Conservation (phyloP, 208 protist species). For the Wallacemonas sp. region DNA sequence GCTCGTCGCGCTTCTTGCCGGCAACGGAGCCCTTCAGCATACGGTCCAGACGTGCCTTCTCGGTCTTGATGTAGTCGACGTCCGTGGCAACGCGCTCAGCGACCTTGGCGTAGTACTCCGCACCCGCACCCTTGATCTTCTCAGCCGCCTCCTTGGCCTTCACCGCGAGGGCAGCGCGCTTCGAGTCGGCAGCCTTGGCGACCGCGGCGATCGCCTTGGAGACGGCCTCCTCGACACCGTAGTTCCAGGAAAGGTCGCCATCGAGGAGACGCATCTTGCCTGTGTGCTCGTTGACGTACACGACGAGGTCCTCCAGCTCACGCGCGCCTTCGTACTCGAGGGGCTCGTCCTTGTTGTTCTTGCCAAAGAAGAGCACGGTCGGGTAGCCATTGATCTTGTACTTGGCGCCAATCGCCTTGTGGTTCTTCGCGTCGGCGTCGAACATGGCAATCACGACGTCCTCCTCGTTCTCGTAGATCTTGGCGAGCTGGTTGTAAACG, state of each 20-base stretch:
- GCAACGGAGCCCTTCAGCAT: conserved; percentile 26
- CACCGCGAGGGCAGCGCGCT: background rate
- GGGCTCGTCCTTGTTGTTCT: conserved; percentile 32
- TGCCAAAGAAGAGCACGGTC: conserved; percentile 66
- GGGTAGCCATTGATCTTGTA: conserved; percentile 62
- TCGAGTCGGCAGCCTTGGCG: conserved; percentile 5
- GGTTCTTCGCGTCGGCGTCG: conserved; percentile 44
- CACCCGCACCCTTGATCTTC: conserved; percentile 11
- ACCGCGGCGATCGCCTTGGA: conserved; percentile 19
- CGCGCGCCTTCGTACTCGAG: conserved; percentile 51
- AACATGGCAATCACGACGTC: conserved; percentile 72
- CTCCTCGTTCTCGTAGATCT: conserved; percentile 52
- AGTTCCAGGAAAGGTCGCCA: conserved; percentile 49
- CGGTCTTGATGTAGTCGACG: conserved; percentile 32
- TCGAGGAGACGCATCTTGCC: conserved; percentile 42
- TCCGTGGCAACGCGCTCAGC: conserved; percentile 36
- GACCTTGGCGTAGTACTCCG: conserved; percentile 44
- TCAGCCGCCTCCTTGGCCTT: conserved; percentile 17
- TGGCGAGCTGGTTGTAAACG: conserved; percentile 50
- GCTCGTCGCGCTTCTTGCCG: conserved; percentile 32
- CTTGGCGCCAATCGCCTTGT: conserved; percentile 19
- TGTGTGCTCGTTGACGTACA: conserved; percentile 63
- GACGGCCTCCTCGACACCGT: conserved; percentile 41
- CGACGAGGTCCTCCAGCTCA: conserved; percentile 46
- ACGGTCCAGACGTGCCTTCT: conserved; percentile 45